These are phyloP conservation scores for Antrodiella citrinella DNA, from an alignment of 768 basidiomycete genomes.

Conservation along the genomic window DNA sequence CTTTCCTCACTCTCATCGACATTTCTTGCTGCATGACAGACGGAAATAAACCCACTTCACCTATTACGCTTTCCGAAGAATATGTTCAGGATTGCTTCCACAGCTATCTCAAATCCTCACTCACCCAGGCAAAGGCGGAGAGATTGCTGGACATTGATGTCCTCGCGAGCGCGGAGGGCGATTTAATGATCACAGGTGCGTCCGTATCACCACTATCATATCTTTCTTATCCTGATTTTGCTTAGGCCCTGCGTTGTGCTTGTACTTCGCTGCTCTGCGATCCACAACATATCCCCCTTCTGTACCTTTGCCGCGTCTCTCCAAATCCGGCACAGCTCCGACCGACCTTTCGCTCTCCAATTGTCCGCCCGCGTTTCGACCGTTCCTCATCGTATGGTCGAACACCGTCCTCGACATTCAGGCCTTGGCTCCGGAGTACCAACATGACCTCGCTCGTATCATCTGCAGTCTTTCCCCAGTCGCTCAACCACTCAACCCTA, in stretches of 20 bases:
- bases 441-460: conserved; percentile 76
- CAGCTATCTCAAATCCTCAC: conserved; percentile 69
- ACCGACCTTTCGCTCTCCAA: conserved; percentile 56
- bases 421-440: conserved; percentile 47
- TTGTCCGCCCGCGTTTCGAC: conserved; percentile 60
- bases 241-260: conserved; percentile 68
- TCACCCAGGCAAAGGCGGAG: conserved; percentile 70
- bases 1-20: neutral
- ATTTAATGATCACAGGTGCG: conserved; percentile 81
- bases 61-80: conserved; percentile 42
- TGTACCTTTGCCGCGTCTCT: conserved; percentile 62
- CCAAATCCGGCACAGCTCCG: conserved; percentile 35
- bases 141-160: conserved; percentile 63
- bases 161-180: conserved; percentile 69
- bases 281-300: conserved; percentile 71
- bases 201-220: no score
- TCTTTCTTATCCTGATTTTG: no score
- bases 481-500: conserved; percentile 29
- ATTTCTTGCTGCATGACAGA: neutral
- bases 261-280: conserved; percentile 79
- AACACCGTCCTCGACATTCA: conserved; percentile 60
- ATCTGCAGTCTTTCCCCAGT: conserved; percentile 57
- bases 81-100: conserved; percentile 76
- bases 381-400: conserved; percentile 71
- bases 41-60: neutral